Conservation (phyloP, 805 yeast species). For the Candida coleopterorum region DNA sequence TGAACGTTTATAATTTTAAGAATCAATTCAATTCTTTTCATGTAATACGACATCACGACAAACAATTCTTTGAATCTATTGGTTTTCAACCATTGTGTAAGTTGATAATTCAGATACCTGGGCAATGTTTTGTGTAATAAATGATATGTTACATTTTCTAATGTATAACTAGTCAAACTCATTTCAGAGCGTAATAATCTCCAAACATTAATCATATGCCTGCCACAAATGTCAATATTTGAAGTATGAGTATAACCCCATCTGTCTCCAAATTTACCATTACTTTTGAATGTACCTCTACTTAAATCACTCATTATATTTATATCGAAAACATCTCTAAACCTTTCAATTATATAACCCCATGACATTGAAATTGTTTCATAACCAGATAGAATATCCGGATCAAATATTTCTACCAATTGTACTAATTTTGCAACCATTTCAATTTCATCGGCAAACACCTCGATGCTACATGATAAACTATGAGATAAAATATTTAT, state of each 20-base stretch:
- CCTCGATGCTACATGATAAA: constrained; percentile 9
- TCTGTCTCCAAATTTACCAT: constrained; percentile 54
- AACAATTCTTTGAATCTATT: constrained; percentile 13
- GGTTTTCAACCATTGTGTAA: constrained; percentile 36
- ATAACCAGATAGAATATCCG: constrained; percentile 83
- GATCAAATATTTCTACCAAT: constrained; percentile 63
- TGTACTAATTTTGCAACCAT: constrained; percentile 54
- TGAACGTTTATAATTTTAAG: constrained; percentile 49
- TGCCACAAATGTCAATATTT: constrained; percentile 62
- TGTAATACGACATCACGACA: constrained; percentile 43
- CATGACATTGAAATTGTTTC: constrained; percentile 79
- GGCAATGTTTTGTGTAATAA: constrained; percentile 67
- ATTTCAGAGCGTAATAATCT: constrained; percentile 61
- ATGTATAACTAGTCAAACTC: constrained; percentile 59
- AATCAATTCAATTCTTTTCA: constrained; percentile 40
- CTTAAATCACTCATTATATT: constrained; percentile 60
- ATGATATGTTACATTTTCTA: constrained; percentile 74
- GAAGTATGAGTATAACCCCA: constrained; percentile 86
- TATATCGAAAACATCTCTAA: constrained; percentile 37
- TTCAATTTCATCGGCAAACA: constrained; percentile 50
- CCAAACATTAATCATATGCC: constrained; percentile 88
- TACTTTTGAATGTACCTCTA: constrained; percentile 46
- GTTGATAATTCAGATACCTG: constrained; percentile 42
- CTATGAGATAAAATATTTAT: neutral
- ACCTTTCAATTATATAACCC: constrained; percentile 83